Evolutionary conservation across 345 rosid genomes (phyloP).

Genomic region (Eucalyptus viminalis): DNA sequence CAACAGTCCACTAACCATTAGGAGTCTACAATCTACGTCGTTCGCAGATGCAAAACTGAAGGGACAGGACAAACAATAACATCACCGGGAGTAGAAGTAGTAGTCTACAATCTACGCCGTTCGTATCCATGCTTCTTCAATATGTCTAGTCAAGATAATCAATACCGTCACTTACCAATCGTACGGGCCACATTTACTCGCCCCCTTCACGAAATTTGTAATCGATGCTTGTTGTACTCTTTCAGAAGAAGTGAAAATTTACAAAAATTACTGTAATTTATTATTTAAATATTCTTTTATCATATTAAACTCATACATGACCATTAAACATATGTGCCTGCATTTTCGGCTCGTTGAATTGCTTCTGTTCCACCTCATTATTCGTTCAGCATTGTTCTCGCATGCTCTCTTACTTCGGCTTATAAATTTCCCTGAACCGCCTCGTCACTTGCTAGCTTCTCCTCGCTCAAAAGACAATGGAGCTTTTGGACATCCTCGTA

Average conservation of each 20-base stretch:
- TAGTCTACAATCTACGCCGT: background rate
- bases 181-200: background rate
- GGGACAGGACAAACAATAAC: background rate
- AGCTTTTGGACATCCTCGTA: conserved; percentile 37
- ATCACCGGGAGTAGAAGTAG: background rate
- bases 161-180: background rate
- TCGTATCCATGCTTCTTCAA: background rate
- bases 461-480: conserved; percentile 11
- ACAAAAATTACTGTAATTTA: fast-evolving
- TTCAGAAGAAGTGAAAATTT: background rate
- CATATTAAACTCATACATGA: background rate
- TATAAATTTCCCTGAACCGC: background rate
- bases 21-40: too few relatives aligned
- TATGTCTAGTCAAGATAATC: background rate
- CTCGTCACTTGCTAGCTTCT: background rate
- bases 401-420: background rate
- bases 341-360: background rate
- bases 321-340: background rate
- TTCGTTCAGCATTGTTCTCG: background rate
- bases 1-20: background rate
- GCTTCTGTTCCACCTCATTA: background rate
- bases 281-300: too few relatives aligned
- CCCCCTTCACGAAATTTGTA: background rate
- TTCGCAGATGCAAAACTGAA: too few relatives aligned
- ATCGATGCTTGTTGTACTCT: background rate